These are phyloP conservation scores for Dendrobium catenatum DNA, from an alignment of 106 monocot genomes.

Conservation along the genomic window DNA sequence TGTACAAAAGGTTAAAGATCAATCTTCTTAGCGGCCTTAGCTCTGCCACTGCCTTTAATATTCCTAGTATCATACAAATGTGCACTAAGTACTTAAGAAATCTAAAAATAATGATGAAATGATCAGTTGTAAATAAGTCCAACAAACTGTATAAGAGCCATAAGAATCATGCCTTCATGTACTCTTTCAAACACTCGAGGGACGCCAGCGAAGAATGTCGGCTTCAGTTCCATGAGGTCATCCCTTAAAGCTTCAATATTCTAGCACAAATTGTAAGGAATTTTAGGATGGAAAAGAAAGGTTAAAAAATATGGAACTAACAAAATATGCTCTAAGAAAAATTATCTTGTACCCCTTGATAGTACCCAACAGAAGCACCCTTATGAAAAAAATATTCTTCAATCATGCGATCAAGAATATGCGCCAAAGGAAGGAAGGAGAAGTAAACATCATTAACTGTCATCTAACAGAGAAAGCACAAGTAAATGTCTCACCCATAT, in stretches of 20 bases:
- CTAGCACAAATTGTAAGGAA: slow-evolving; percentile 18
- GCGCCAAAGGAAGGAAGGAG: slow-evolving; percentile 92
- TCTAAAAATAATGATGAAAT: neutral
- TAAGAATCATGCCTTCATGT: slow-evolving; percentile 51
- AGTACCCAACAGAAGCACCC: slow-evolving; percentile 93
- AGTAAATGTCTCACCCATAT: neutral
- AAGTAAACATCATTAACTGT: slow-evolving; percentile 76
- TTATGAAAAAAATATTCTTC: slow-evolving; percentile 92
- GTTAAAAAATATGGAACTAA: neutral
- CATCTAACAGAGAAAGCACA: slow-evolving; percentile 46
- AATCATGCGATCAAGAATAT: slow-evolving; percentile 84
- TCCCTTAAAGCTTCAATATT: slow-evolving; percentile 80
- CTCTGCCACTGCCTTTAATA: slow-evolving; percentile 67
- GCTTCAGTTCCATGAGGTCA: slow-evolving; percentile 85
- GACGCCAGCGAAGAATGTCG: slow-evolving; percentile 82
- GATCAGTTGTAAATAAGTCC: neutral
- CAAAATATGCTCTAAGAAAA: neutral
- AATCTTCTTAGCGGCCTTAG: slow-evolving; percentile 71
- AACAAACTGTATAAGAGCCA: neutral
- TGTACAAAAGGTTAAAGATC: slow-evolving; percentile 77
- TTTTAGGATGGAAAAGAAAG: neutral
- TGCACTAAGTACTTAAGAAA: neutral
- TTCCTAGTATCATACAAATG: slow-evolving; percentile 26
- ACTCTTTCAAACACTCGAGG: slow-evolving; percentile 93
- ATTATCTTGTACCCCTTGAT: slow-evolving; percentile 61